phyloP scores from a whole-genome alignment of 2,329 filamentous ascomycete species.

The Macrophomina tecta region DNA sequence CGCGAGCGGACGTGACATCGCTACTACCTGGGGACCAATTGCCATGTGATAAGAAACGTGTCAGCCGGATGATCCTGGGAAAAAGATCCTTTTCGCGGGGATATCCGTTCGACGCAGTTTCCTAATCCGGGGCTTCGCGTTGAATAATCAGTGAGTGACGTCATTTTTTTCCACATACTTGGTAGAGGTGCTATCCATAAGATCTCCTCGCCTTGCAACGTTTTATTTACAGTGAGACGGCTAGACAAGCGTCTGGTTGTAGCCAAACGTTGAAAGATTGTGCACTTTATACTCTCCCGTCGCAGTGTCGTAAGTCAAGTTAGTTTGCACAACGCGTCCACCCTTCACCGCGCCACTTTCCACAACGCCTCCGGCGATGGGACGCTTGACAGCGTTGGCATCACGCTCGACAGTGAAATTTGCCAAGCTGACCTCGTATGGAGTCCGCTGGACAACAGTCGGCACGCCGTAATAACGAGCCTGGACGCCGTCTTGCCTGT shows the following conservation, averaged over 20 bases:
- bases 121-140: not conserved
- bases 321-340: conserved; percentile 45
- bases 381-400: conserved; percentile 63
- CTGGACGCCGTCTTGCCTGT: conserved; percentile 55
- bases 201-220: not conserved
- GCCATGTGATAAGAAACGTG: conserved; percentile 10
- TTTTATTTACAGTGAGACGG: not conserved
- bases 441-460: conserved; percentile 64
- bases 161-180: not conserved
- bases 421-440: conserved; percentile 69
- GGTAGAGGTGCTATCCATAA: not conserved
- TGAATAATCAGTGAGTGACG: not conserved
- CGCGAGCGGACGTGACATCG: not conserved
- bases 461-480: conserved; percentile 71
- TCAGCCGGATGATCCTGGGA: not conserved
- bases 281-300: conserved; percentile 39
- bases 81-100: not conserved
- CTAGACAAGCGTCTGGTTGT: conserved; percentile 14
- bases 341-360: conserved; percentile 64
- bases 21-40: not conserved
- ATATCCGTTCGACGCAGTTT: not conserved
- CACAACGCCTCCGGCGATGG: conserved; percentile 56
- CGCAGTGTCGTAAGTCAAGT: conserved; percentile 41
- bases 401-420: conserved; percentile 72
- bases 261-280: conserved; percentile 23